These are phyloP conservation scores for Candida koratica DNA, from an alignment of 805 yeast species.

Conservation along the genomic window DNA sequence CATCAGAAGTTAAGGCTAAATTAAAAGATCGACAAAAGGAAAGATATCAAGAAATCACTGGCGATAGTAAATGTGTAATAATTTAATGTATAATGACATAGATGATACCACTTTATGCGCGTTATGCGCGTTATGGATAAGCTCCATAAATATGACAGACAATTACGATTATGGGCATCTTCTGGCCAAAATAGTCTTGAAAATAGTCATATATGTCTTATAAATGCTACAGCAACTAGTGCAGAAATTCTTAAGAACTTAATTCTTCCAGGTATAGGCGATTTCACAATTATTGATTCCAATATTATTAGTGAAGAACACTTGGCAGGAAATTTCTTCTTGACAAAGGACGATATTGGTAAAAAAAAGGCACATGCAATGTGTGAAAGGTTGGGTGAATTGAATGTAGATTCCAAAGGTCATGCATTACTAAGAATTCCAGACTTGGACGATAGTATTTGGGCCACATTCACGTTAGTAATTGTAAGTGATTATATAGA, in stretches of 20 bases:
- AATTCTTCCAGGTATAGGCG: constrained; percentile 68
- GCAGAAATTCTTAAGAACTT: constrained; percentile 75
- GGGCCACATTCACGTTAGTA: constrained; percentile 53
- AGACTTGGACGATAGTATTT: constrained; percentile 22
- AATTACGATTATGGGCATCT: constrained; percentile 80
- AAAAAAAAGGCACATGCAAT: constrained; percentile 36
- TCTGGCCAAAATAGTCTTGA: constrained; percentile 67
- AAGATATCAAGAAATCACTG: constrained; percentile 25
- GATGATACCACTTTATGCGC: too few relatives aligned
- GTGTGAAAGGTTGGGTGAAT: constrained; percentile 42
- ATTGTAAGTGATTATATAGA: constrained; percentile 33
- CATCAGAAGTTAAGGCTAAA: constrained; percentile 62
- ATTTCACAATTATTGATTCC: constrained; percentile 52
- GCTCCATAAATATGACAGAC: constrained; percentile 72
- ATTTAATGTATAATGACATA: background rate
- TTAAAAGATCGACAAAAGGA: constrained; percentile 48
- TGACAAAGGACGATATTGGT: constrained; percentile 44
- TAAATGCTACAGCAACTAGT: constrained; percentile 55
- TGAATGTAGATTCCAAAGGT: constrained; percentile 59
- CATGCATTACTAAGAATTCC: constrained; percentile 17
- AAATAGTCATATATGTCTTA: constrained; percentile 53
- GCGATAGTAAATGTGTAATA: constrained; percentile 15
- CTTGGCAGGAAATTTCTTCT: constrained; percentile 60
- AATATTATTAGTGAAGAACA: constrained; percentile 38
- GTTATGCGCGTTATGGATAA: too few relatives aligned